phyloP scores from a whole-genome alignment of 1,284 basidiomycete genomes.

The Schizophyllum amplum region DNA sequence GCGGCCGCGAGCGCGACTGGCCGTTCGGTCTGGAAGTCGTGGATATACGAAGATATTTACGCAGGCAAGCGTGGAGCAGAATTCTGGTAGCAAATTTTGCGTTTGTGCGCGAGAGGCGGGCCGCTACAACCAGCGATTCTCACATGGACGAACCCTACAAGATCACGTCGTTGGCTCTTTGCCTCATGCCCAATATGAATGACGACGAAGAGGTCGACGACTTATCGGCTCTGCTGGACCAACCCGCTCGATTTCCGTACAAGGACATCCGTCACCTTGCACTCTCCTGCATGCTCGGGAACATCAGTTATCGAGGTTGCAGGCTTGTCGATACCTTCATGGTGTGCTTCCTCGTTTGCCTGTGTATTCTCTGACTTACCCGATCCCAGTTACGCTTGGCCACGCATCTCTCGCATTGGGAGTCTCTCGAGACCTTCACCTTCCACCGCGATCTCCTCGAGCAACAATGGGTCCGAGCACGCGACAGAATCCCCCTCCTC shows the following conservation, averaged over 20 bases:
- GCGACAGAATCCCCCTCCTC: background rate
- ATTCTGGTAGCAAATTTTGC: background rate
- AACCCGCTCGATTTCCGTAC: background rate
- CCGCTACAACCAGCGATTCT: background rate
- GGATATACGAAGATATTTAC: background rate
- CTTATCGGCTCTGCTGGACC: background rate
- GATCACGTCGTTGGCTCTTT: background rate
- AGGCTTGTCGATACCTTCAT: background rate
- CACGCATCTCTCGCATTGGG: background rate
- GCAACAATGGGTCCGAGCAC: background rate
- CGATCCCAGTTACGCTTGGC: background rate
- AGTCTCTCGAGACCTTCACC: background rate
- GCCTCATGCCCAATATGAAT: background rate
- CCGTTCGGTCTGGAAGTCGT: background rate
- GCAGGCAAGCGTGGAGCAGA: background rate
- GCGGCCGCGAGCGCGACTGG: background rate
- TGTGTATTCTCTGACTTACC: background rate
- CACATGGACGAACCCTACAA: background rate
- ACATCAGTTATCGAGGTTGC: background rate
- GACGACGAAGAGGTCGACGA: background rate
- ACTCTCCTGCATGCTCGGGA: background rate
- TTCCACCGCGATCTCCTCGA: too few species aligned
- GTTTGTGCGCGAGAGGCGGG: background rate
- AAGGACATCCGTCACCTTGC: background rate
- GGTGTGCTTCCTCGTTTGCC: background rate